A percentile compares a stretch with the other conserved stretches of the same genome.
These are phyloP conservation scores for Blastocystis sp. DNA, from an alignment of 352 stramenopile species.

Conservation along the genomic window DNA sequence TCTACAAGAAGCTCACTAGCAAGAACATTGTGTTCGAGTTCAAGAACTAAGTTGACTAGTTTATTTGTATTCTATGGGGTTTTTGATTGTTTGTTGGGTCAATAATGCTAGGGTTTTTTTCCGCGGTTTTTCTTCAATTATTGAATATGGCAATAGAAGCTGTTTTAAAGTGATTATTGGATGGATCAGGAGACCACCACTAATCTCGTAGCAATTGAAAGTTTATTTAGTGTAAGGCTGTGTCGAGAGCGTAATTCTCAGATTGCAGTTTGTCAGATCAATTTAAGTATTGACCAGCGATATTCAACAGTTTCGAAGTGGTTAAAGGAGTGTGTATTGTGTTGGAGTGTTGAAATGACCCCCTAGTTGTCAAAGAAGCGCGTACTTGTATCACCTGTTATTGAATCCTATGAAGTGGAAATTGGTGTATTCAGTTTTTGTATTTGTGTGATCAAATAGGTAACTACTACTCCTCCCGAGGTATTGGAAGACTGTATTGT, in stretches of 20 bases:
- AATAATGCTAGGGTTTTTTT: no score
- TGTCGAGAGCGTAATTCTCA: background rate
- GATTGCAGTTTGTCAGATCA: constrained; percentile 36
- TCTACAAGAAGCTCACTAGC: constrained; percentile 99
- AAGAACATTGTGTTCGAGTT: constrained; percentile 99
- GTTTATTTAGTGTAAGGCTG: constrained; percentile 27
- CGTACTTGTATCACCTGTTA: background rate
- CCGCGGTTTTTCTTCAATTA: background rate
- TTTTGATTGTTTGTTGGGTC: background rate
- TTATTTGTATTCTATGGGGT: background rate
- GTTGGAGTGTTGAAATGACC: background rate
- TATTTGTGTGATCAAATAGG: background rate
- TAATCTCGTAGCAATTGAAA: constrained; percentile 37
- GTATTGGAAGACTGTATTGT: background rate
- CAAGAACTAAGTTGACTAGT: constrained; percentile 53
- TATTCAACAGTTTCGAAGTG: background rate
- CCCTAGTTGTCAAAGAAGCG: background rate
- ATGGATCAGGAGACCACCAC: background rate
- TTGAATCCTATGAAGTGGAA: constrained; percentile 6
- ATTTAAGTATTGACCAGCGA: constrained; percentile 5
- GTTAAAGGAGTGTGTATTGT: constrained; percentile 32
- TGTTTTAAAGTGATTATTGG: background rate
- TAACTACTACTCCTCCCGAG: background rate
- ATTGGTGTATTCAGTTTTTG: constrained; percentile 1
- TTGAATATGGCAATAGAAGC: background rate